Percentiles rank a stretch among this genome's conserved stretches.
These are phyloP conservation scores for Panus rudis DNA, from an alignment of 768 basidiomycete genomes.

Conservation along the genomic window DNA sequence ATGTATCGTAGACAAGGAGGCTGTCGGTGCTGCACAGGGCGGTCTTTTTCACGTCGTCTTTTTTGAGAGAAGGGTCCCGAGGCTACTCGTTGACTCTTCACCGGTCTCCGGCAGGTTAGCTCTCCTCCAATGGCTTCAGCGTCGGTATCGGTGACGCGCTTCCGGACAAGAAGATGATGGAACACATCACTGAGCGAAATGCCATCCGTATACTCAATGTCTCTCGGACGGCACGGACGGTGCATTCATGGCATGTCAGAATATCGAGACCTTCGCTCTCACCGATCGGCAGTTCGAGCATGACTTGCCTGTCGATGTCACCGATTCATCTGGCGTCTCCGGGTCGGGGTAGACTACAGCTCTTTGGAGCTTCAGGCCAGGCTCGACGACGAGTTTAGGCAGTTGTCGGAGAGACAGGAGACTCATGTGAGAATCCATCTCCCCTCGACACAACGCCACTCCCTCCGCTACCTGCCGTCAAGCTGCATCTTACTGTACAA, in stretches of 20 bases:
- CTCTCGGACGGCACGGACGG: slow-evolving; percentile 93
- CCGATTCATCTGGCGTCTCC: slow-evolving; percentile 73
- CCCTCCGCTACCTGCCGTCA: slow-evolving; percentile 91
- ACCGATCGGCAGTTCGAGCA: slow-evolving; percentile 79
- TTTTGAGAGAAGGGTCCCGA: slow-evolving; percentile 98
- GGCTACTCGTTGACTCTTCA: slow-evolving; percentile 83
- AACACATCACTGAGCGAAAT: slow-evolving; percentile 76
- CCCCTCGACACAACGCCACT: slow-evolving; percentile 65
- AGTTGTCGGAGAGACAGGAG: slow-evolving; percentile 65
- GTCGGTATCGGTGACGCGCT: slow-evolving; percentile 99
- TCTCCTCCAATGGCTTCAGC: slow-evolving; percentile 97
- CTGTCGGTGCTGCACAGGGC: slow-evolving; percentile 92
- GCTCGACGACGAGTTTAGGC: slow-evolving; percentile 69
- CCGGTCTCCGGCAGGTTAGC: slow-evolving; percentile 90
- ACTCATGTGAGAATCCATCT: slow-evolving; percentile 57
- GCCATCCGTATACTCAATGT: slow-evolving; percentile 76
- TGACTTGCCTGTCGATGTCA: slow-evolving; percentile 88
- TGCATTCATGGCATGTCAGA: slow-evolving; percentile 92
- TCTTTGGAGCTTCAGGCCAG: slow-evolving; percentile 75
- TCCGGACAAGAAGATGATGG: slow-evolving; percentile 86
- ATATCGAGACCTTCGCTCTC: slow-evolving; percentile 79
- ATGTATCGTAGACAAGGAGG: slow-evolving; percentile 97
- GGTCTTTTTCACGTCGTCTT: slow-evolving; percentile 96
- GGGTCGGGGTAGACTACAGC: slow-evolving; percentile 80
- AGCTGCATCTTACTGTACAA: slow-evolving; percentile 88